Base-by-base conservation (phyloP, 345 rosid species). In the Orychophragmus violaceus region DNA sequence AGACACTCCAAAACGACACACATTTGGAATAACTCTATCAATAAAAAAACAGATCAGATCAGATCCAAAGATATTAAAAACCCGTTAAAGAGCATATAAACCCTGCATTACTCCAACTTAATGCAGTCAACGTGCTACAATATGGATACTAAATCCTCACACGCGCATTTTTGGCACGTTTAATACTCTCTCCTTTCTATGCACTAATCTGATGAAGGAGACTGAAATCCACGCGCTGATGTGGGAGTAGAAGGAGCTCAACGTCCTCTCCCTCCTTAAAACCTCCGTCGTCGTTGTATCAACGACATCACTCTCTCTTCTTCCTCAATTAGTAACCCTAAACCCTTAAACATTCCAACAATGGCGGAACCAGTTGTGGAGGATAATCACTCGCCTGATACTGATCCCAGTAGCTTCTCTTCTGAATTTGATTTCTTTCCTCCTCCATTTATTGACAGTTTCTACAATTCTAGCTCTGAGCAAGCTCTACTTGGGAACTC, bases 391-490 rank as follows among this genome's bases (percentile, higher is more conserved):
- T 12, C 16, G 8, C 21, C 33, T 54, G 33, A 23, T n/a, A 45
- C 19, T 58, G 13, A 6, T 14, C 18, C 5, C 9, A 8, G 49
- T 30, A 42, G 1, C 52, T 67, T 54, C 62, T 55, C 71, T 55
- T 55, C 62, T 7, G 14, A 41, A 0, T 33, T 87, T 45, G 58
- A 81, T 2, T 74, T 80, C 30, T 5, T 8, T 65, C 28, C 69
- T 32, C 84, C 84, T 6, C 74, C 85, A 0, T 68, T 81, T 68
- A 86, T 79, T 64, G 86, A 84, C 49, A 59, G 77, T 21, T 52
- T 77, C 12, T 81, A 66, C 76, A 61, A 79, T 66, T 64, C 82
- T 55, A 66, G 16, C 75, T 62, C 68, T 17, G 62, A 52, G 44
- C 57, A 68, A 1, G 57, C 28, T 44, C 33, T 29, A n/a, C 30